These are phyloP conservation scores for Sonneratia caseolaris DNA, from an alignment of 345 rosid genomes.

Conservation along the genomic window DNA sequence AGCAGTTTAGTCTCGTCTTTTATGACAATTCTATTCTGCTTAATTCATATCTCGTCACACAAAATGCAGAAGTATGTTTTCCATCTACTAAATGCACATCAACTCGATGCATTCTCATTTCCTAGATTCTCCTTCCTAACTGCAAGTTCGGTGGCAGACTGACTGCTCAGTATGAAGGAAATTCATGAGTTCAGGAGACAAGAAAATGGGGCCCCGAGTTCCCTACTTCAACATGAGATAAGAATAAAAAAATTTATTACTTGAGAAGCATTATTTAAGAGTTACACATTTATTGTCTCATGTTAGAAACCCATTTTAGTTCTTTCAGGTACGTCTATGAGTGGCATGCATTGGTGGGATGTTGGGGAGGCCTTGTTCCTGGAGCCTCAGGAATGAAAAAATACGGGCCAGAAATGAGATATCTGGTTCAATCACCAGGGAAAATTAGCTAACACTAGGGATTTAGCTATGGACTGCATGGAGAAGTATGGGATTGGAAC, in stretches of 20 bases:
- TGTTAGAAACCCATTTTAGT: not conserved
- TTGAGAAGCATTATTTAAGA: not conserved
- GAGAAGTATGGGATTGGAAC: slow-evolving; percentile 43
- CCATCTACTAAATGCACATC: not conserved
- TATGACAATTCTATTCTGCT: not conserved
- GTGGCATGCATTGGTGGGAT: slow-evolving; percentile 52
- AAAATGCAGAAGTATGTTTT: not conserved
- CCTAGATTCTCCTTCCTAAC: slow-evolving; percentile 6
- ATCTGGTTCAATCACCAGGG: slow-evolving; percentile 35
- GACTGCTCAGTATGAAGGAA: slow-evolving; percentile 36
- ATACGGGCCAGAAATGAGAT: slow-evolving; percentile 30
- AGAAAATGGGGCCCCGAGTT: slow-evolving; percentile 16
- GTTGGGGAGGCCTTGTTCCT: slow-evolving; percentile 60
- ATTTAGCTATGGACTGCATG: slow-evolving; percentile 35
- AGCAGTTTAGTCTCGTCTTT: not conserved
- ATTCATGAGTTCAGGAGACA: slow-evolving; percentile 31
- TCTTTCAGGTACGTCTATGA: slow-evolving; percentile 39
- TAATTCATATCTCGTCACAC: not conserved
- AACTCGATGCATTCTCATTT: not conserved
- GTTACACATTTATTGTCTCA: not conserved
- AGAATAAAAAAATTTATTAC: not conserved
- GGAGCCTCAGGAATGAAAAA: slow-evolving; percentile 23
- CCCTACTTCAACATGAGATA: slow-evolving; percentile 1
- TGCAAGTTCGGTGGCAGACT: slow-evolving; percentile 53
- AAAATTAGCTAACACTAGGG: slow-evolving; percentile 36